Conservation (phyloP, 139 green algal genomes). For the Edaphochlamys debaryana region DNA sequence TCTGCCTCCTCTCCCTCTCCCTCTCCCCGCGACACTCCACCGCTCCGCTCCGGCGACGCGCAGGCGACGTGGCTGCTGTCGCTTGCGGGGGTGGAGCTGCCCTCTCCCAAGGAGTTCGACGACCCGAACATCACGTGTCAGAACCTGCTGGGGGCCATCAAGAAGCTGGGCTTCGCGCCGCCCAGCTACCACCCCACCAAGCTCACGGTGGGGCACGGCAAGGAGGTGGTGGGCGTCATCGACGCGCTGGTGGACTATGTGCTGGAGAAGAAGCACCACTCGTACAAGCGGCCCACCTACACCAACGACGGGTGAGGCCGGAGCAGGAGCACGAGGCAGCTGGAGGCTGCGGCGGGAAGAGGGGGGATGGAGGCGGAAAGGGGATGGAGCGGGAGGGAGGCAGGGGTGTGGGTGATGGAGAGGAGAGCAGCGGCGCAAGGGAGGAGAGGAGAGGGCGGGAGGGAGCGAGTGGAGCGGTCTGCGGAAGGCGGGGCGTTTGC, state of each 20-base stretch:
- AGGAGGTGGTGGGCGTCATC: constrained; percentile 71
- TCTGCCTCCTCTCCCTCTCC: too few species aligned
- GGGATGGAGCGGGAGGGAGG: background rate
- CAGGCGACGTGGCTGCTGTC: constrained; percentile 73
- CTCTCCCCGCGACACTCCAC: too few species aligned
- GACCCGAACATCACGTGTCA: constrained; percentile 77
- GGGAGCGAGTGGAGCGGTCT: too few species aligned
- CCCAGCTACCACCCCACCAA: constrained; percentile 70
- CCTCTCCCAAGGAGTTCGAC: constrained; percentile 77
- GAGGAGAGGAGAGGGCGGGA: too few species aligned
- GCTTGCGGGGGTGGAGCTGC: constrained; percentile 55
- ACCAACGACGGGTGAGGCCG: constrained; percentile 58
- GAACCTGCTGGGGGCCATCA: constrained; percentile 52
- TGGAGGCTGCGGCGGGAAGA: background rate
- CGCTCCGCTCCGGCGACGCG: too few species aligned
- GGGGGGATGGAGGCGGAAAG: background rate
- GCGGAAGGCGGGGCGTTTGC: too few species aligned
- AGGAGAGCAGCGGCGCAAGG: too few species aligned
- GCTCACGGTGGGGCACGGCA: constrained; percentile 71
- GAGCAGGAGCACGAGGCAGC: background rate
- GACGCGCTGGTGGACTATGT: constrained; percentile 65
- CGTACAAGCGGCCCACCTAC: constrained; percentile 62
- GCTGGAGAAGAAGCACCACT: constrained; percentile 61
- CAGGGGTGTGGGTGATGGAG: too few species aligned
- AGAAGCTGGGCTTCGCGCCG: constrained; percentile 61